A percentile compares a stretch with the other conserved stretches of the same genome.
These are phyloP conservation scores for Umbelopsis ramanniana DNA, from an alignment of 192 early-diverging fungal species.

Conservation along the genomic window DNA sequence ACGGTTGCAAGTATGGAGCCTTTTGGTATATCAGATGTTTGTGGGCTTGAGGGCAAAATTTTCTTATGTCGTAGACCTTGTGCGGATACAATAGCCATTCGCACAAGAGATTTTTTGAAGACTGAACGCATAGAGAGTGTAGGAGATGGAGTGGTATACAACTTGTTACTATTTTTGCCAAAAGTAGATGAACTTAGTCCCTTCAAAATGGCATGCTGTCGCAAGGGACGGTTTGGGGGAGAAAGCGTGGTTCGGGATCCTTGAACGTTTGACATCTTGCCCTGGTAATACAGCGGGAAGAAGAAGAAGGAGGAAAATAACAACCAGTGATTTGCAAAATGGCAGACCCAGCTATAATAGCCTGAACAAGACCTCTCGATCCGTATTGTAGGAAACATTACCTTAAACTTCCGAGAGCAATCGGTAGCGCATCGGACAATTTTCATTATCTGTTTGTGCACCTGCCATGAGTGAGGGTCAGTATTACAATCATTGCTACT, in stretches of 20 bases:
- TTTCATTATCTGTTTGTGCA: not conserved
- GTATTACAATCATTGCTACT: not conserved
- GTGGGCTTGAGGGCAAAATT: not conserved
- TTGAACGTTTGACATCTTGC: not conserved
- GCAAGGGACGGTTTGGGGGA: not conserved
- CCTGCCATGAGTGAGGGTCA: not conserved
- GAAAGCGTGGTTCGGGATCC: not conserved
- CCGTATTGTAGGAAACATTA: not conserved
- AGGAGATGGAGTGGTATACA: not conserved
- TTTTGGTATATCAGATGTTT: not conserved
- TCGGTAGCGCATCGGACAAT: not conserved
- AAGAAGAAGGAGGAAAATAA: not conserved
- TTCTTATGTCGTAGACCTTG: constrained; percentile 3
- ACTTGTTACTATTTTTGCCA: not conserved
- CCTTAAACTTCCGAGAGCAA: not conserved
- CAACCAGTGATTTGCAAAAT: not conserved
- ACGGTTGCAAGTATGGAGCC: not conserved
- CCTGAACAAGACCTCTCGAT: not conserved
- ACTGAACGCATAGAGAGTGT: not conserved
- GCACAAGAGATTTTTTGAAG: constrained; percentile 9
- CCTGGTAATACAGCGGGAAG: not conserved
- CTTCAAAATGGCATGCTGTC: not conserved
- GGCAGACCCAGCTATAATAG: not conserved
- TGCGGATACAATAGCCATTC: not conserved
- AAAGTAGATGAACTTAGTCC: not conserved